phyloP scores from a whole-genome alignment of 306 rosid genomes.

The Chamaecrista fasciculata region DNA sequence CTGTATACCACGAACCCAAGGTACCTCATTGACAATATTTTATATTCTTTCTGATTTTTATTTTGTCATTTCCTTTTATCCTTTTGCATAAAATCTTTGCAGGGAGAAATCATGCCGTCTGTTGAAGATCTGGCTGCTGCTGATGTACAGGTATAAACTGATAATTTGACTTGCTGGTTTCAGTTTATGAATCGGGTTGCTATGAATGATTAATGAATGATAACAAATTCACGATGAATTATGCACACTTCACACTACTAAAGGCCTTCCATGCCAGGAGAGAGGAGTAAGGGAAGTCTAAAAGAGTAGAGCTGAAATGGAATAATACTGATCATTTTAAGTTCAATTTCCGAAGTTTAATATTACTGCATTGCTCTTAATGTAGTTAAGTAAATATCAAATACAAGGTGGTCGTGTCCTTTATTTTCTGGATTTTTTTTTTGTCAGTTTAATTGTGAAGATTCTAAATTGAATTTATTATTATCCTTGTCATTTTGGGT shows the following conservation, averaged over 20 bases:
- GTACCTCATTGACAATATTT: conserved; percentile 35
- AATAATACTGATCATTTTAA: neutral
- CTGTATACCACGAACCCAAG: conserved; percentile 86
- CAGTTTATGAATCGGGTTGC: conserved; percentile 23
- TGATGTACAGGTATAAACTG: conserved; percentile 68
- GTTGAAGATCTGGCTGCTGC: conserved; percentile 74
- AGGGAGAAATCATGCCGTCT: conserved; percentile 94
- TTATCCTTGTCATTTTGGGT: conserved; percentile 11
- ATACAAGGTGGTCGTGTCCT: conserved; percentile 3
- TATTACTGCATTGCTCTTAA: neutral
- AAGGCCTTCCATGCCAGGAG: conserved; percentile 13
- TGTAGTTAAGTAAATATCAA: neutral
- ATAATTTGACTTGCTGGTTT: conserved; percentile 9
- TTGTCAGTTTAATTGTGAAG: neutral
- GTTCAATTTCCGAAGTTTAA: neutral
- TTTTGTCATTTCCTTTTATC: conserved; percentile 26
- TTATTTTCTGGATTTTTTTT: neutral
- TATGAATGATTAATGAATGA: conserved; percentile 8
- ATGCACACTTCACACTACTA: neutral
- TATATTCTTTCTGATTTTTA: conserved; percentile 12
- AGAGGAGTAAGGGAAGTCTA: neutral
- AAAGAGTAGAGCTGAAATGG: neutral
- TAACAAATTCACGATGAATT: conserved; percentile 16
- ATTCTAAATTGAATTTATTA: conserved; percentile 1
- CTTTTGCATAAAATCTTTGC: conserved; percentile 34